Evolutionary conservation across 176 grass and related monocot genomes (phyloP).

Genomic region (Urochloa ruziziensis): DNA sequence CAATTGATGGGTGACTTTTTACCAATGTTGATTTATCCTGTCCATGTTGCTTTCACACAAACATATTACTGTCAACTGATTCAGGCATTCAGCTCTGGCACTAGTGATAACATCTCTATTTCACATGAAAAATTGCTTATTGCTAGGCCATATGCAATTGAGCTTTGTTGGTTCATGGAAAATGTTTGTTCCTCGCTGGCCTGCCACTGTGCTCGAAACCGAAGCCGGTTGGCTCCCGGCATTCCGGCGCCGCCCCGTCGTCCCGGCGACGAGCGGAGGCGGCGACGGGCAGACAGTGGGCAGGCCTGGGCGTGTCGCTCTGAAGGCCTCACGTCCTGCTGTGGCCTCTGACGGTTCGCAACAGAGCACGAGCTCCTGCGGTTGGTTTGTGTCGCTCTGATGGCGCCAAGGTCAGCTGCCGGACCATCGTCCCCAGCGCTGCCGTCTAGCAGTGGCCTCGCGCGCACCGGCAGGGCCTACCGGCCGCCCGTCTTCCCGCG

Average conservation of each 20-base stretch:
- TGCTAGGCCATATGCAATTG: not conserved
- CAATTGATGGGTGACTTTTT: not conserved
- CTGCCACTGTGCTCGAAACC: not conserved
- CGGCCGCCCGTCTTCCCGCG: not conserved
- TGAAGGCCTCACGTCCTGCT: not conserved
- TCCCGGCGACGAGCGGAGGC: not conserved
- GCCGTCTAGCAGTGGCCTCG: not conserved
- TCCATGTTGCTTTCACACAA: not conserved
- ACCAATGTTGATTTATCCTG: not conserved
- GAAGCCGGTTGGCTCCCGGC: not conserved
- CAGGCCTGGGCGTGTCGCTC: not conserved
- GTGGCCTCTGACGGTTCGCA: not conserved
- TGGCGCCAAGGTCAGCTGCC: constrained; percentile 25
- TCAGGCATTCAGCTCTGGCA: not conserved
- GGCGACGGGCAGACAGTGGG: not conserved
- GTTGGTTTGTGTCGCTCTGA: not conserved
- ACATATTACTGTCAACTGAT: no score
- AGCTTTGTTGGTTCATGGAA: not conserved
- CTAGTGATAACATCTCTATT: not conserved
- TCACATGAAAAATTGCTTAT: not conserved
- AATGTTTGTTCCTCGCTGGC: not conserved
- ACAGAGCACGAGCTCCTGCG: not conserved
- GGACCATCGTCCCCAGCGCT: not conserved
- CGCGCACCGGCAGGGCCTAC: no score
- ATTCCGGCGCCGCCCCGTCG: not conserved